Evolutionary conservation across 495 filamentous ascomycete genomes (phyloP).

Genomic region (Penicillium diatomitis): DNA sequence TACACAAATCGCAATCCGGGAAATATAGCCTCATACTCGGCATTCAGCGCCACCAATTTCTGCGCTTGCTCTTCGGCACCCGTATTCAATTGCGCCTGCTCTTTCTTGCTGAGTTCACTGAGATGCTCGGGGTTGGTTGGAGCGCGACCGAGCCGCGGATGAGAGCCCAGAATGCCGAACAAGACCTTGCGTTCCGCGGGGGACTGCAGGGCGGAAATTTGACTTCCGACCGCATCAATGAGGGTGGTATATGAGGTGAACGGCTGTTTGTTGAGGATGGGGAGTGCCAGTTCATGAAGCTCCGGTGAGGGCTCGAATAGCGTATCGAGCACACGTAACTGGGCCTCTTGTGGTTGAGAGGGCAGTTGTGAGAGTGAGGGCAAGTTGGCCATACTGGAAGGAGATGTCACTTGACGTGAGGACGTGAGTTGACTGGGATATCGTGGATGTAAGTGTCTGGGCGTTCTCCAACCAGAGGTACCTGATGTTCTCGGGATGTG

Average conservation of each 20-base stretch:
- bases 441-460: too few relatives aligned
- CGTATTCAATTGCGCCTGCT: slow-evolving; percentile 66
- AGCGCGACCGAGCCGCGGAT: slow-evolving; percentile 73
- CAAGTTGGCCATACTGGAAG: slow-evolving; percentile 25
- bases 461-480: too few relatives aligned
- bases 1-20: slow-evolving; percentile 83
- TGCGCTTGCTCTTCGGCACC: slow-evolving; percentile 46
- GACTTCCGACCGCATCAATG: slow-evolving; percentile 48
- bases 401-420: too few relatives aligned
- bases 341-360: slow-evolving; percentile 45
- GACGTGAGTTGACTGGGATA: too few relatives aligned
- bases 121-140: slow-evolving; percentile 48
- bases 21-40: slow-evolving; percentile 72
- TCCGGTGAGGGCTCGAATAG: slow-evolving; percentile 81
- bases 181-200: slow-evolving; percentile 45
- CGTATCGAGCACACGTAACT: slow-evolving; percentile 59
- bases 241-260: slow-evolving; percentile 55
- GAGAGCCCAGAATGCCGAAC: slow-evolving; percentile 68
- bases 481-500: too few relatives aligned
- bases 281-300: slow-evolving; percentile 62
- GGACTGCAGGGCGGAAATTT: slow-evolving; percentile 42
- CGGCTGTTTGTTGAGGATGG: slow-evolving; percentile 50
- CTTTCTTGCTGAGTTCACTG: slow-evolving; percentile 63
- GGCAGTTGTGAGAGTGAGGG: slow-evolving; percentile 44
- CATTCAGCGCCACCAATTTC: slow-evolving; percentile 49